Evolutionary conservation across 495 filamentous ascomycete species (phyloP).

Genomic region (Evansstolkia leycettana): DNA sequence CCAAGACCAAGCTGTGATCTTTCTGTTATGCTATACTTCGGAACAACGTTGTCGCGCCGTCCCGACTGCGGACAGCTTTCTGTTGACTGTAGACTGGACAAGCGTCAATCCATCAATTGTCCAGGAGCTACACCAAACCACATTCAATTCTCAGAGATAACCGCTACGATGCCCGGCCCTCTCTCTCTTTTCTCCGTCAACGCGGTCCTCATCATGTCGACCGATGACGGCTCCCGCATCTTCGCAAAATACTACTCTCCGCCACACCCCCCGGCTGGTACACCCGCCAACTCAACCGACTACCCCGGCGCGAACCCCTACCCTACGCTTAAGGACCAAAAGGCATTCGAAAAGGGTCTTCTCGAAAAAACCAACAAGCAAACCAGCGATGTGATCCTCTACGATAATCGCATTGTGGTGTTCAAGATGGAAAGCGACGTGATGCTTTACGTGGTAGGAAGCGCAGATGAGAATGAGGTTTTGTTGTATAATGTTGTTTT

Average conservation of each 20-base stretch:
- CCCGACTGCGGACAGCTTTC: slow-evolving; percentile 28
- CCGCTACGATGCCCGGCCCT: slow-evolving; percentile 33
- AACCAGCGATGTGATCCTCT: slow-evolving; percentile 87
- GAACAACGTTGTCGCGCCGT: slow-evolving; percentile 27
- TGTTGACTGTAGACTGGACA: too few relatives aligned
- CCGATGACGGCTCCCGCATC: slow-evolving; percentile 79
- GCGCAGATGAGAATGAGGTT: slow-evolving; percentile 91
- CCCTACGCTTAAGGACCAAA: slow-evolving; percentile 81
- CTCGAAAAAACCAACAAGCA: slow-evolving; percentile 95
- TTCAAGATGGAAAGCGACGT: slow-evolving; percentile 98
- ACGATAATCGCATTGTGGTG: slow-evolving; percentile 87
- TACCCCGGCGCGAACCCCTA: slow-evolving; percentile 67
- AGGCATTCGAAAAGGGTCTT: slow-evolving; percentile 90
- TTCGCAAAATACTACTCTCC: slow-evolving; percentile 92
- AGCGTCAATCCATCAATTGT: too few relatives aligned
- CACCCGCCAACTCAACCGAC: slow-evolving; percentile 36
- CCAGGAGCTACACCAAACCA: too few relatives aligned
- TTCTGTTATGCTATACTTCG: slow-evolving; percentile 15
- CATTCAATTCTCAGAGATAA: too few relatives aligned
- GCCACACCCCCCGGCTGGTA: slow-evolving; percentile 58
- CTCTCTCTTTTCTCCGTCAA: slow-evolving; percentile 86
- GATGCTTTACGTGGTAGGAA: slow-evolving; percentile 90
- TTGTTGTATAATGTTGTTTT: slow-evolving; percentile 87
- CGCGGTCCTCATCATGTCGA: slow-evolving; percentile 81
- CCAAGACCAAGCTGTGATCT: background rate